A percentile compares a stretch with the other conserved stretches of the same genome.
Evolutionary conservation across 768 basidiomycete species (phyloP).

Genomic region (Suillus placidus): DNA sequence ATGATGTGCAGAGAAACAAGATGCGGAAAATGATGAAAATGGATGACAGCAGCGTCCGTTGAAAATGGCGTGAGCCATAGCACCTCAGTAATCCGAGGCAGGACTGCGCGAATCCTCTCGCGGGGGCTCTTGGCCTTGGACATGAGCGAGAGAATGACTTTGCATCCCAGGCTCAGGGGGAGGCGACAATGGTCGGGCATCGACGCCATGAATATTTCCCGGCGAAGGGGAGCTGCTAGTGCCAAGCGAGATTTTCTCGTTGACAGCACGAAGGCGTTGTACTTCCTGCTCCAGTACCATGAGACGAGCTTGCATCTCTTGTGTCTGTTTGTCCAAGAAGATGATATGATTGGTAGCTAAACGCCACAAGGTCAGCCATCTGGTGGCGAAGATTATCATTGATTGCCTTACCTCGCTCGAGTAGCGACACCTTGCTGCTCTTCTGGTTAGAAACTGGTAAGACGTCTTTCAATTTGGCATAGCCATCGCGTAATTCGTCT

Average conservation of each 20-base stretch:
- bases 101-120: slow-evolving; percentile 61
- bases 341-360: slow-evolving; percentile 81
- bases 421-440: slow-evolving; percentile 85
- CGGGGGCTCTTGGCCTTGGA: slow-evolving; percentile 61
- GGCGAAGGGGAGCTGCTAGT: slow-evolving; percentile 60
- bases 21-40: slow-evolving; percentile 39
- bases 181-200: slow-evolving; percentile 61
- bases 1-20: slow-evolving; percentile 35
- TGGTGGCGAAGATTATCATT: slow-evolving; percentile 13
- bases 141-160: slow-evolving; percentile 54
- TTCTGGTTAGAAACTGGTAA: slow-evolving; percentile 88
- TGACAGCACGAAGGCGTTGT: slow-evolving; percentile 67
- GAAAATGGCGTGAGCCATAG: slow-evolving; percentile 22
- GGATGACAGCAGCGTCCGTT: slow-evolving; percentile 31
- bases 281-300: slow-evolving; percentile 69
- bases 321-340: slow-evolving; percentile 70
- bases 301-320: slow-evolving; percentile 71
- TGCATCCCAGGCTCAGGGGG: slow-evolving; percentile 57
- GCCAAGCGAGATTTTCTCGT: slow-evolving; percentile 82
- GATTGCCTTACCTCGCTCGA: slow-evolving; percentile 74
- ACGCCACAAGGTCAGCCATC: slow-evolving; percentile 11
- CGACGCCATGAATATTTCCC: slow-evolving; percentile 40
- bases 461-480: slow-evolving; percentile 85
- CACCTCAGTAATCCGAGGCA: slow-evolving; percentile 34
- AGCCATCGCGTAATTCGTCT: slow-evolving; percentile 89